These are phyloP conservation scores for Symbiodinium pilosum DNA, from an alignment of 73 alveolate genomes.

Conservation along the genomic window DNA sequence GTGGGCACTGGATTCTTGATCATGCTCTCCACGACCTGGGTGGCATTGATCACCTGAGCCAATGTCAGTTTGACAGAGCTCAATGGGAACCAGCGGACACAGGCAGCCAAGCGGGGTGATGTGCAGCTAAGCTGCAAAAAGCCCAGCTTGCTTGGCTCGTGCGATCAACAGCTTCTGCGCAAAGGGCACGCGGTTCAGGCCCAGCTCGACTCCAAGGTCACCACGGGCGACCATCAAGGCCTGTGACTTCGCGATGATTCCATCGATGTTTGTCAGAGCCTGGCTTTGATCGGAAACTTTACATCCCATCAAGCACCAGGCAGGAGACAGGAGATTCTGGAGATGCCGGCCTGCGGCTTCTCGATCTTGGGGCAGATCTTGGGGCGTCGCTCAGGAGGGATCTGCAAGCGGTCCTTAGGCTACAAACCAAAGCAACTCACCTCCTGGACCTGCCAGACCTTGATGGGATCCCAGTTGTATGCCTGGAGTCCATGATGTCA, in stretches of 20 bases:
- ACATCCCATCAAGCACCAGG: too few relatives aligned
- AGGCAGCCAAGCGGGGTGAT: too few relatives aligned
- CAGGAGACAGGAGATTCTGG: too few relatives aligned
- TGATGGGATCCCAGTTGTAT: constrained; percentile 23
- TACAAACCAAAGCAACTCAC: too few relatives aligned
- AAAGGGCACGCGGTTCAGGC: constrained; percentile 97
- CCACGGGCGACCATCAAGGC: constrained; percentile 99
- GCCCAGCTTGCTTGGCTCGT: neutral
- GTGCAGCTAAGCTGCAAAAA: neutral
- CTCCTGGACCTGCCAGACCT: constrained; percentile 41
- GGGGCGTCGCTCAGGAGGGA: constrained; percentile 88
- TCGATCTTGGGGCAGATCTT: constrained; percentile 95
- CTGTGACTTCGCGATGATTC: constrained; percentile 50
- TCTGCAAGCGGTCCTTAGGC: constrained; percentile 48
- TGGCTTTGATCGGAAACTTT: too few relatives aligned
- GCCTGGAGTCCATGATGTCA: constrained; percentile 50
- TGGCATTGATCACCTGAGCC: constrained; percentile 97
- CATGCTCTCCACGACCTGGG: constrained; percentile 99
- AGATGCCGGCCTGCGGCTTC: constrained; percentile 78
- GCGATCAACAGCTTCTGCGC: constrained; percentile 96
- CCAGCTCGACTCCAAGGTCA: constrained; percentile 99
- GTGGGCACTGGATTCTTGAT: constrained; percentile 99
- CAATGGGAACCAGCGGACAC: too few relatives aligned
- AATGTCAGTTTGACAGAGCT: too few relatives aligned
- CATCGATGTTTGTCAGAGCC: constrained; percentile 91